Evolutionary conservation across 192 early-diverging fungal species (phyloP).

Genomic region (Podila clonocystis): DNA sequence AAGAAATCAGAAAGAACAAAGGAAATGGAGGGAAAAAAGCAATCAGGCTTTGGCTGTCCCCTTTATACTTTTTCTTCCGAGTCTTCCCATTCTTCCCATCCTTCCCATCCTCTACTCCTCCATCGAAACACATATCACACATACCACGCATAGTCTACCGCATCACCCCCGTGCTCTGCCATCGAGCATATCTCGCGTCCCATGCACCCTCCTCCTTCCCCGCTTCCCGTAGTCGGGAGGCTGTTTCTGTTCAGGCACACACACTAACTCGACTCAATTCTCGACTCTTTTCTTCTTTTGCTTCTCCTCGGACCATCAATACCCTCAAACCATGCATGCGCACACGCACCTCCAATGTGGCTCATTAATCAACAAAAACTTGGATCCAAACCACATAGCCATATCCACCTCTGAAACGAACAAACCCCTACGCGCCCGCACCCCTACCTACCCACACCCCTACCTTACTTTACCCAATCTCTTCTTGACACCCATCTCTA

Average conservation of each 20-base stretch:
- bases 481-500: neutral
- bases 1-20: neutral
- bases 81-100: neutral
- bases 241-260: neutral
- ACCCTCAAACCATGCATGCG: neutral
- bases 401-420: neutral
- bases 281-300: neutral
- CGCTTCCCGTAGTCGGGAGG: neutral
- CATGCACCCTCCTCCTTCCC: neutral
- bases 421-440: neutral
- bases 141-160: neutral
- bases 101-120: neutral
- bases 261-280: neutral
- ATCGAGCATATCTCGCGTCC: neutral
- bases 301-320: neutral
- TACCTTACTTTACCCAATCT: neutral
- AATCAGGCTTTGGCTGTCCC: neutral
- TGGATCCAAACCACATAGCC: neutral
- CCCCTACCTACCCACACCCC: neutral
- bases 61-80: neutral
- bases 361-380: neutral
- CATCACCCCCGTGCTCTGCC: neutral
- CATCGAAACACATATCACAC: no score
- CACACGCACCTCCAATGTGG: neutral
- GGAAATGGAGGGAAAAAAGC: neutral